These are phyloP conservation scores for Neurospora tetraspora DNA, from an alignment of 495 filamentous ascomycete species.

Conservation along the genomic window DNA sequence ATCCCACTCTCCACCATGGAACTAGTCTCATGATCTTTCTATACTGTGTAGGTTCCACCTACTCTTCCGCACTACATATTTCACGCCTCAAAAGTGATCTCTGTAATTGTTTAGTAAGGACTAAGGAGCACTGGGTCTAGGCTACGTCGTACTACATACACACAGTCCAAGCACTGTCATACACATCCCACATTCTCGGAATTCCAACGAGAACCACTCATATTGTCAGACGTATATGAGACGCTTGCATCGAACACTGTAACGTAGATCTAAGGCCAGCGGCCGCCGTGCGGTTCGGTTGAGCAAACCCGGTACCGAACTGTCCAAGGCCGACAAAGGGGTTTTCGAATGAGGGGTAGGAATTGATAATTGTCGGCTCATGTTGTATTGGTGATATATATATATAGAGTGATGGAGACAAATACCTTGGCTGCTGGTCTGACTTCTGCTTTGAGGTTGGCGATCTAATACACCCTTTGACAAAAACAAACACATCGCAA, in stretches of 20 bases:
- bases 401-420: neutral
- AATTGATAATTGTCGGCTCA: neutral
- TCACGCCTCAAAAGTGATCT: neutral
- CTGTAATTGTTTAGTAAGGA: neutral
- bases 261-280: neutral
- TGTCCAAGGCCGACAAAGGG: neutral
- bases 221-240: neutral
- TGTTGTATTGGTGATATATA: neutral
- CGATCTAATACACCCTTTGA: neutral
- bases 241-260: neutral
- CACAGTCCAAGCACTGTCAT: neutral
- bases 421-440: neutral
- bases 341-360: neutral
- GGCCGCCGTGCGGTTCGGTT: neutral
- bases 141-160: neutral
- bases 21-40: neutral
- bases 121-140: neutral
- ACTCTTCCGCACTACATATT: neutral
- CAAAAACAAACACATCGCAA: neutral
- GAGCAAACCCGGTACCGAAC: neutral
- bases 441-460: neutral
- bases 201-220: neutral
- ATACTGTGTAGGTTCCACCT: neutral
- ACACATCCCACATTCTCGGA: neutral
- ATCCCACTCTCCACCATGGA: neutral